A percentile compares a stretch with the other conserved stretches of the same genome.
These are phyloP conservation scores for Calonectria hongkongensis DNA, from an alignment of 2,329 filamentous ascomycete genomes.

Conservation along the genomic window DNA sequence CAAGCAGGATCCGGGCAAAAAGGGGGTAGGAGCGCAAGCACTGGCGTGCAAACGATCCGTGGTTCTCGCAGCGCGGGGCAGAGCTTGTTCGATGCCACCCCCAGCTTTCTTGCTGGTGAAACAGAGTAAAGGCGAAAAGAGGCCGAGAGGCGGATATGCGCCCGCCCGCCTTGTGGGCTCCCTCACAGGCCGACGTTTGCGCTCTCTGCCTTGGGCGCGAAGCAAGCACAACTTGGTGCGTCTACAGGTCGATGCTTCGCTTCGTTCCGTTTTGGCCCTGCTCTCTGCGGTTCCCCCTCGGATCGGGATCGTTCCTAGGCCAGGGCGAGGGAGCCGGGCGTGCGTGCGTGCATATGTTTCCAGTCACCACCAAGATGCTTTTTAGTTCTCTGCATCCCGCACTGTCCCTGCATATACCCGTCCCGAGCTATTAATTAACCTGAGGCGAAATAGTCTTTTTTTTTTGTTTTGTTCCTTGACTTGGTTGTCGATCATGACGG, in stretches of 20 bases:
- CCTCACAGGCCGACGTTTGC: too few species aligned
- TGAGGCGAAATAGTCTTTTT: neutral
- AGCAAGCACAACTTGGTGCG: neutral
- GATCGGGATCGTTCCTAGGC: neutral
- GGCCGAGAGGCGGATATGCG: slow-evolving; percentile 4
- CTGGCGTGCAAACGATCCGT: slow-evolving; percentile 4
- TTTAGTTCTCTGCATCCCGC: neutral
- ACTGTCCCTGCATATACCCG: slow-evolving; percentile 12
- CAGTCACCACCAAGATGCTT: slow-evolving; percentile 1
- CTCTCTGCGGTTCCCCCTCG: too few species aligned
- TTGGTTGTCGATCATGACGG: slow-evolving; percentile 3
- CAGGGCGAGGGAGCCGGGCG: neutral
- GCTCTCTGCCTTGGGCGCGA: too few species aligned
- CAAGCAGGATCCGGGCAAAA: neutral
- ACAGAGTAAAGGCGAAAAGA: slow-evolving; percentile 25
- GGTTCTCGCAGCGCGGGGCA: neutral
- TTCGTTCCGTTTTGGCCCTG: neutral
- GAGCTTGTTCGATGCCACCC: slow-evolving; percentile 6
- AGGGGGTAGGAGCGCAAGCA: neutral
- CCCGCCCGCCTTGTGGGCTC: slow-evolving; percentile 11
- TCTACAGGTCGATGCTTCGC: slow-evolving; percentile 15
- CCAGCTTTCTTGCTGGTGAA: slow-evolving; percentile 31
- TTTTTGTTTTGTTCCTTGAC: neutral
- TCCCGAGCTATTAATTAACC: slow-evolving; percentile 9
- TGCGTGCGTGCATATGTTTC: slow-evolving; percentile 15